Evolutionary conservation across 2,329 filamentous ascomycete genomes (phyloP).

Genomic region (Tothia fuscella): DNA sequence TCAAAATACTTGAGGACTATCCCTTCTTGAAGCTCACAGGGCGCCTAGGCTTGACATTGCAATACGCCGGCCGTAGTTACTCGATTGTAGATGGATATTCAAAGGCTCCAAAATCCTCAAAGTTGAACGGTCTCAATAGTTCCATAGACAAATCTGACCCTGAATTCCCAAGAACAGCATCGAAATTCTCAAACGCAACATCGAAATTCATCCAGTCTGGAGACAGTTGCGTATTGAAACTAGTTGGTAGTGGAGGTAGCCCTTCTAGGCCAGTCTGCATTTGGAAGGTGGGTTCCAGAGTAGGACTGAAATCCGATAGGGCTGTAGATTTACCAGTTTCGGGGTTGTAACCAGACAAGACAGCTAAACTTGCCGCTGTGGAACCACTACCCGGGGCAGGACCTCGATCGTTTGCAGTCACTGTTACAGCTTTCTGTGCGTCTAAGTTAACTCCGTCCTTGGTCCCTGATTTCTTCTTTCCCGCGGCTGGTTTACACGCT

Average conservation of each 20-base stretch:
- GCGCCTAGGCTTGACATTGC: no score
- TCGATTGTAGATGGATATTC: no score
- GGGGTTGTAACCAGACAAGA: background rate
- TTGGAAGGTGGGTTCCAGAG: no score
- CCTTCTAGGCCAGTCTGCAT: background rate
- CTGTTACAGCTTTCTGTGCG: background rate
- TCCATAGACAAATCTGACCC: conserved; percentile 10
- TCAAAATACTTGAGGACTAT: no score
- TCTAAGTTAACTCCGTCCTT: background rate
- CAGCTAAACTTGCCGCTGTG: background rate
- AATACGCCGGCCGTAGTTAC: no score
- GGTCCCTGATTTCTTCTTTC: background rate
- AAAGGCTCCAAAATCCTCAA: background rate
- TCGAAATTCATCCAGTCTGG: conserved; percentile 11
- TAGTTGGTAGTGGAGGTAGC: no score
- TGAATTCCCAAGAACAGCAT: conserved; percentile 12
- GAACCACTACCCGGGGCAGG: background rate
- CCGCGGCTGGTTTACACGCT: conserved; percentile 13
- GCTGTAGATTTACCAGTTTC: background rate
- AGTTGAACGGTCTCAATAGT: conserved; percentile 8
- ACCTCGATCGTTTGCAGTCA: no score
- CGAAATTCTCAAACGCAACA: conserved; percentile 12
- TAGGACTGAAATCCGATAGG: background rate
- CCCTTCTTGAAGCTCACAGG: no score
- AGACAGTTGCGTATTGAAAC: background rate